These are phyloP conservation scores for Torulaspora pretoriensis DNA, from an alignment of 1,139 yeast genomes.

Conservation along the genomic window DNA sequence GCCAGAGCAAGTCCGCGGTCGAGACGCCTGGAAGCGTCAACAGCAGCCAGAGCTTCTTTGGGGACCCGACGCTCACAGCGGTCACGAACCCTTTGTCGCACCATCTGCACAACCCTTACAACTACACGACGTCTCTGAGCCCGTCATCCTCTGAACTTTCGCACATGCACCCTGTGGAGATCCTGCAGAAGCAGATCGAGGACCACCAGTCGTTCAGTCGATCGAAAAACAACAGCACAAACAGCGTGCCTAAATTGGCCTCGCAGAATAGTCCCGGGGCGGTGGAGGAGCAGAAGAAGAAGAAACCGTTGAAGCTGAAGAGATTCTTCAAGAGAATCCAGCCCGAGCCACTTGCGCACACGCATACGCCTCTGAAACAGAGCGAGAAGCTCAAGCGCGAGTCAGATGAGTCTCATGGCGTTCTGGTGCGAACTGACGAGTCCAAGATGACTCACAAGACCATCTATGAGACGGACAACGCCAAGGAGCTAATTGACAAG, in stretches of 20 bases:
- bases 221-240: slow-evolving; percentile 6
- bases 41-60: slow-evolving; percentile 5
- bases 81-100: slow-evolving; percentile 14
- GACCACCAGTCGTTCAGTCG: slow-evolving; percentile 18
- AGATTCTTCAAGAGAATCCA: slow-evolving; percentile 38
- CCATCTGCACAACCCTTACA: slow-evolving; percentile 24
- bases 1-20: neutral
- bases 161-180: slow-evolving; percentile 30
- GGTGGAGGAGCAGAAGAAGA: slow-evolving; percentile 14
- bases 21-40: slow-evolving; percentile 5
- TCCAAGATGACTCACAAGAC: slow-evolving; percentile 27
- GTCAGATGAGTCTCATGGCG: slow-evolving; percentile 8
- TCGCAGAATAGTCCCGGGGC: slow-evolving; percentile 9
- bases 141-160: slow-evolving; percentile 20
- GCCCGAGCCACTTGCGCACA: slow-evolving; percentile 10
- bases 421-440: slow-evolving; percentile 15
- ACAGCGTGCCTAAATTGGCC: slow-evolving; percentile 11
- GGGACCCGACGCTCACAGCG: slow-evolving; percentile 8
- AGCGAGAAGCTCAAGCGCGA: slow-evolving; percentile 2
- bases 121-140: slow-evolving; percentile 14
- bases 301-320: slow-evolving; percentile 35
- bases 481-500: slow-evolving; percentile 41
- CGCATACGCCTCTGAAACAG: slow-evolving; percentile 4
- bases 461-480: slow-evolving; percentile 39
- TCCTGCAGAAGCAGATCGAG: slow-evolving; percentile 27